Evolutionary conservation across 108 stramenopile species (phyloP).

Genomic region (Stephanodiscus triporus): DNA sequence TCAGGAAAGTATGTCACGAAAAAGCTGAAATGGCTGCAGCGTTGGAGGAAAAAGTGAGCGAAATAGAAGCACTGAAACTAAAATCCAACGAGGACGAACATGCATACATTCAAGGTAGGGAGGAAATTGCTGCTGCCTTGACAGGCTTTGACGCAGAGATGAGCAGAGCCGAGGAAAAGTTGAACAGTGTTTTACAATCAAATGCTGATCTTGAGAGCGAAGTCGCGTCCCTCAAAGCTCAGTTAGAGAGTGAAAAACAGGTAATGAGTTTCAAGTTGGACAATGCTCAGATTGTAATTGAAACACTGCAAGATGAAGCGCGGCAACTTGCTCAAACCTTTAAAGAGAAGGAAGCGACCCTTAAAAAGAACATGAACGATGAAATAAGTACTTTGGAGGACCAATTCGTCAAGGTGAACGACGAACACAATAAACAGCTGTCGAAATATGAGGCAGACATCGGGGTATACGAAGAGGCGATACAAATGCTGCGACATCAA

Average conservation of each 20-base stretch:
- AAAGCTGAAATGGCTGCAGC: neutral
- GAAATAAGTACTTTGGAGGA: constrained; percentile 29
- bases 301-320: neutral
- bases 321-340: neutral
- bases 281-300: neutral
- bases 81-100: constrained; percentile 7
- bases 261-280: constrained; percentile 6
- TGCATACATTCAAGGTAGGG: constrained; percentile 34
- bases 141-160: constrained; percentile 46
- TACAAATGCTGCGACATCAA: constrained; percentile 44
- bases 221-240: constrained; percentile 13
- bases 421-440: constrained; percentile 13
- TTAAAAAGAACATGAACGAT: constrained; percentile 9
- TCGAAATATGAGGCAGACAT: constrained; percentile 34
- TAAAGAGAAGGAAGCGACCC: constrained; percentile 11
- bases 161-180: constrained; percentile 35
- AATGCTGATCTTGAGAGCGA: constrained; percentile 32
- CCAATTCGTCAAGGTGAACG: constrained; percentile 11
- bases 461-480: constrained; percentile 42
- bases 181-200: constrained; percentile 28
- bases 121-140: constrained; percentile 34
- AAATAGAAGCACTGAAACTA: neutral
- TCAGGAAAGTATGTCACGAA: neutral
- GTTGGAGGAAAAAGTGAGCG: constrained; percentile 10
- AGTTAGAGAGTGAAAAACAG: neutral